These are phyloP conservation scores for Cladosporium velox DNA, from an alignment of 2,329 filamentous ascomycete genomes.

Conservation along the genomic window DNA sequence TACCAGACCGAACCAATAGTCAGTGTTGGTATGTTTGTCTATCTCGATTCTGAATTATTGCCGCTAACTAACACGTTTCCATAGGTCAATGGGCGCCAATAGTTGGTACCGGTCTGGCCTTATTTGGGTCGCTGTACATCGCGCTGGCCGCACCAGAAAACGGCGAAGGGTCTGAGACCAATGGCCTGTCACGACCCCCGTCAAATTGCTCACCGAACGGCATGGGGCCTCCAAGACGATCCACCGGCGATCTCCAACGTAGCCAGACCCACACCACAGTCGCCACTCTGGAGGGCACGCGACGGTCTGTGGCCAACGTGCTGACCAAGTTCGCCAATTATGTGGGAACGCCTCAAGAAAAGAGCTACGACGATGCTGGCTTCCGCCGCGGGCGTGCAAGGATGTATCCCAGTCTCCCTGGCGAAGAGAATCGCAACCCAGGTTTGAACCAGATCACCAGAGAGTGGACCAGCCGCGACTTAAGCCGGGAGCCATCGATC, in stretches of 20 bases:
- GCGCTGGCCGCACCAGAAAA: slow-evolving; percentile 44
- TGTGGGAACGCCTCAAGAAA: slow-evolving; percentile 51
- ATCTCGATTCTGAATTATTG: not conserved
- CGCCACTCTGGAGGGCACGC: slow-evolving; percentile 15
- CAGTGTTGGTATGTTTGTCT: slow-evolving; percentile 55
- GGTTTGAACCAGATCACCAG: slow-evolving; percentile 17
- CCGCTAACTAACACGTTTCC: not conserved
- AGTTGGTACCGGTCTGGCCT: slow-evolving; percentile 59
- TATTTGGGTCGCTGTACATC: slow-evolving; percentile 61
- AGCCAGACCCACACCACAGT: slow-evolving; percentile 13
- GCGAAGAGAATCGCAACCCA: slow-evolving; percentile 52
- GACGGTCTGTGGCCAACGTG: slow-evolving; percentile 45
- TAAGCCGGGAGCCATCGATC: not conserved
- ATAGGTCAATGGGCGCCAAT: slow-evolving; percentile 63
- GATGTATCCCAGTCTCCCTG: slow-evolving; percentile 60
- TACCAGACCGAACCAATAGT: slow-evolving; percentile 65
- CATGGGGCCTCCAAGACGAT: slow-evolving; percentile 13
- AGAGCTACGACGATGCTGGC: slow-evolving; percentile 52
- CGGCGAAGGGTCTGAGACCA: slow-evolving; percentile 21
- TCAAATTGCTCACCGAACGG: slow-evolving; percentile 3
- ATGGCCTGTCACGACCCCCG: not conserved
- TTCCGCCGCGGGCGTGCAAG: slow-evolving; percentile 51
- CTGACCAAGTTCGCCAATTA: slow-evolving; percentile 49
- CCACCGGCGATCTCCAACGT: not conserved
- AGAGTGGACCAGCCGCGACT: not conserved